Base-by-base conservation (phyloP, 768 basidiomycete genomes). In the Rhizopogon roseolus region DNA sequence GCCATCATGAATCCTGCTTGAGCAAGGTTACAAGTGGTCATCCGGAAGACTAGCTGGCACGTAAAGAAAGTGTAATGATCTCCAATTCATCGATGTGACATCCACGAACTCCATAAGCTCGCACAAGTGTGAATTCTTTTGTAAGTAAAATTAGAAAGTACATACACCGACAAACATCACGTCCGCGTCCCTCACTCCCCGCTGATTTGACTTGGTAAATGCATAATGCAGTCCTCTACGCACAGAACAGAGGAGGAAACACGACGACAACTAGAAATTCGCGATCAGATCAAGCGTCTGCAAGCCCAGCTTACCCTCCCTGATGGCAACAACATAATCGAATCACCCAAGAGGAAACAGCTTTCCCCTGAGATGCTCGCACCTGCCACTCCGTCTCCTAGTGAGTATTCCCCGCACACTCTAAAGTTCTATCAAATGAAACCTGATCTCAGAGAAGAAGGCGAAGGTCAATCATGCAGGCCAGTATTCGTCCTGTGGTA, bases 11-110 rank as follows among this genome's bases (percentile, higher is more conserved):
- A 92, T 3, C 84, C 86, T 13, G 82, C 81, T 70, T 93, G 90
- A 3, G 91, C 90, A 27, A 92, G 78, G 64, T 92, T 93, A 62
- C 86, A 90, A 3, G 73, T 75, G n/a, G 67, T 64, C 80, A 89
- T 83, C 63, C 91, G 88, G 54, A 87, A 82, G 17, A 89, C 84
- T 25, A 93, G 73, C 90, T n/a, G n/a, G n/a, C 90, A 93, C 11
- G 77, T 70, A 6, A 93, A 76, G 67, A 92, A 90, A 0, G 87
- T 85, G 38, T 78, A 78, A 59, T 84, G 84, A 59, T 93, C 90
- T 13, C 93, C 85, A 14, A 93, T 65, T 93, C 90, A 0, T 81
- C 74, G n/a, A n/a, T n/a, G n/a, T n/a, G n/a, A n/a, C n/a, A n/a
- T n/a, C n/a, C n/a, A n/a, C n/a, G n/a, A n/a, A n/a, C n/a, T n/a